Evolutionary conservation across 2,329 filamentous ascomycete genomes (phyloP), one percentile per base, ranked within the genome.

Genomic region (Acrocalymma vagum): DNA sequence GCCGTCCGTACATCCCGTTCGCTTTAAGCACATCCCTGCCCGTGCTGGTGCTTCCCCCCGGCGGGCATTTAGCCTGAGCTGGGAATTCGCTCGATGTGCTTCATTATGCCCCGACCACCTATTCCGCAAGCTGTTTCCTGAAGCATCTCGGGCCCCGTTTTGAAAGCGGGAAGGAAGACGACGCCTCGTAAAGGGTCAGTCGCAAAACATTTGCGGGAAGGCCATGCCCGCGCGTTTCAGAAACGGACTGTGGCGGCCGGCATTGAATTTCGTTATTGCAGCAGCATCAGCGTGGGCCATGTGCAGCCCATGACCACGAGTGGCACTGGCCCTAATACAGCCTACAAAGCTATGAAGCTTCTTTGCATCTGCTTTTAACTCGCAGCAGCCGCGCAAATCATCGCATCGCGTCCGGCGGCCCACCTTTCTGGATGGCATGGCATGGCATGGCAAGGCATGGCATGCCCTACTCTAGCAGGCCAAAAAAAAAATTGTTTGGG

Each of bases 51-150:
- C 29, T 37, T 21, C 32, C 32, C 42, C 51, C 42, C 33, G 36
- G 44, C 55, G 55, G 53, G 25, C 60, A 65, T 69, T 67, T 68
- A 69, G 65, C 64, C 64, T 67, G 62, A 62, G 62, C 45, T 54
- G n/a, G 54, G 58, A 51, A 46, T 45, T 44, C 17, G 53, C 49
- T 49, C 42, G 35, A 38, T 50, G 36, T 48, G 40, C 31, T 47
- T 33, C 38, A 21, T 41, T 34, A 38, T 17, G 41, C 39, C 38
- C 47, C 39, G 43, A 23, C 51, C 45, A 40, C 45, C 26, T 22
- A 29, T 31, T 43, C 45, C 45, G 35, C 36, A 52, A 38, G 45
- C 48, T 45, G 54, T 50, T 58, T 59, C 53, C 59, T 53, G 46
- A 64, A 60, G 48, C 52, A 54, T 55, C 48, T n/a, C n/a, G 35